Evolutionary conservation across 306 rosid genomes (phyloP).

Genomic region (Oemleria cerasiformis): DNA sequence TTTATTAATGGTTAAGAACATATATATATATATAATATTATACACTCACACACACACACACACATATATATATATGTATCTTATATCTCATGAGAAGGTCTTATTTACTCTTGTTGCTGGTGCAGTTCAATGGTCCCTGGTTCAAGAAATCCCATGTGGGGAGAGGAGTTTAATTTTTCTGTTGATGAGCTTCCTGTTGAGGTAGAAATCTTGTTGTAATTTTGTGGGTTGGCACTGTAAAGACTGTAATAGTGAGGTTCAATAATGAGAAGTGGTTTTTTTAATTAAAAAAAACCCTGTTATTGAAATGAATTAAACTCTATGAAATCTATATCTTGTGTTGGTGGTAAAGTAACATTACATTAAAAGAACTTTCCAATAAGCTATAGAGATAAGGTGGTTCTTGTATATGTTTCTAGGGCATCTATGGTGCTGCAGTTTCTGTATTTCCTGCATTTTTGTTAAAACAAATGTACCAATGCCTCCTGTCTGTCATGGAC

Average conservation of each 20-base stretch:
- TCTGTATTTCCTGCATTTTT: neutral
- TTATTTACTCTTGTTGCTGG: conserved; percentile 25
- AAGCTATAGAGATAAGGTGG: neutral
- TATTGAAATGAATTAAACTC: no score
- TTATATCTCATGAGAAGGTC: neutral
- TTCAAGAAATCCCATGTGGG: conserved; percentile 99
- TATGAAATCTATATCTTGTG: neutral
- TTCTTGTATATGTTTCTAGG: neutral
- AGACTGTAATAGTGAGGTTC: neutral
- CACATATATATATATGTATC: neutral
- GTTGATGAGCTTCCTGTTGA: conserved; percentile 95
- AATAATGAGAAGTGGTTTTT: neutral
- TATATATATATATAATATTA: neutral
- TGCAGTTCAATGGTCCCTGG: conserved; percentile 99
- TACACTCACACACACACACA: neutral
- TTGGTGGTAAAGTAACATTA: neutral
- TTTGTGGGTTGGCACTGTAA: neutral
- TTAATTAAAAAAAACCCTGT: neutral
- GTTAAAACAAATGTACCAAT: neutral
- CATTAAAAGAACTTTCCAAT: neutral
- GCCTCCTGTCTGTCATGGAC: neutral
- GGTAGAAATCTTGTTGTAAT: conserved; percentile 41
- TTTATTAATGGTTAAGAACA: neutral
- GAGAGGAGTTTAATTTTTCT: conserved; percentile 94
- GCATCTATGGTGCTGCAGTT: neutral